Percentiles rank a stretch among this genome's conserved stretches.
Evolutionary conservation across 176 grass and related monocot species (phyloP).

Genomic region (Puccinellia tenuiflora): DNA sequence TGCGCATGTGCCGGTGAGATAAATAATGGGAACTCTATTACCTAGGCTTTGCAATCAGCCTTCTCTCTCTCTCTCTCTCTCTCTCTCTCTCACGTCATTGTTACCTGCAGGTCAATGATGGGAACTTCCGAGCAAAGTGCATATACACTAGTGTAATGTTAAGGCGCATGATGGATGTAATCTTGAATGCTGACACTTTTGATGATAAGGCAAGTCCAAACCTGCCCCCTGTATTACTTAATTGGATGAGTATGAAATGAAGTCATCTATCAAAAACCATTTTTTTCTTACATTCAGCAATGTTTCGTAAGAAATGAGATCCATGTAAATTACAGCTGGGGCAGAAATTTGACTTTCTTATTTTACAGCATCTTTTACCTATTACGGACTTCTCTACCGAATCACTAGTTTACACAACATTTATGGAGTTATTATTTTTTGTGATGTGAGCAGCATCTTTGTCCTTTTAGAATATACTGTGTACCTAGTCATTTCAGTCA

Average conservation of each 20-base stretch:
- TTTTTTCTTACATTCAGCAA: neutral
- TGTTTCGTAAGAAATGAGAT: neutral
- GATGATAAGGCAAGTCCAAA: slow-evolving; percentile 78
- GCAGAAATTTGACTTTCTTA: neutral
- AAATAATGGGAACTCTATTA: slow-evolving; percentile 4
- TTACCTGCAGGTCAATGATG: slow-evolving; percentile 40
- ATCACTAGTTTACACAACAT: neutral
- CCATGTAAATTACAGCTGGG: neutral
- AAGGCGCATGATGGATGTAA: slow-evolving; percentile 86
- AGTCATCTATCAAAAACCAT: neutral
- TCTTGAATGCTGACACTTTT: slow-evolving; percentile 70
- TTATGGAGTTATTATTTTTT: too few relatives aligned
- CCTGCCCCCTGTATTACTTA: neutral
- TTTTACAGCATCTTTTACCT: neutral
- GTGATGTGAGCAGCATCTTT: neutral
- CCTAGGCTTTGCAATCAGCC: slow-evolving; percentile 7
- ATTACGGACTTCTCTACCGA: neutral
- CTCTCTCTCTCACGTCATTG: neutral
- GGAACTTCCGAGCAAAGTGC: slow-evolving; percentile 72
- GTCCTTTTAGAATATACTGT: neutral
- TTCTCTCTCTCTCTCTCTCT: neutral
- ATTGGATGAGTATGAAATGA: neutral
- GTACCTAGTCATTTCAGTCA: neutral
- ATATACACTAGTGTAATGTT: slow-evolving; percentile 85
- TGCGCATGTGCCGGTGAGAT: slow-evolving; percentile 80